phyloP scores from a whole-genome alignment of 208 protist genomes.

The Crithidia thermophila region DNA sequence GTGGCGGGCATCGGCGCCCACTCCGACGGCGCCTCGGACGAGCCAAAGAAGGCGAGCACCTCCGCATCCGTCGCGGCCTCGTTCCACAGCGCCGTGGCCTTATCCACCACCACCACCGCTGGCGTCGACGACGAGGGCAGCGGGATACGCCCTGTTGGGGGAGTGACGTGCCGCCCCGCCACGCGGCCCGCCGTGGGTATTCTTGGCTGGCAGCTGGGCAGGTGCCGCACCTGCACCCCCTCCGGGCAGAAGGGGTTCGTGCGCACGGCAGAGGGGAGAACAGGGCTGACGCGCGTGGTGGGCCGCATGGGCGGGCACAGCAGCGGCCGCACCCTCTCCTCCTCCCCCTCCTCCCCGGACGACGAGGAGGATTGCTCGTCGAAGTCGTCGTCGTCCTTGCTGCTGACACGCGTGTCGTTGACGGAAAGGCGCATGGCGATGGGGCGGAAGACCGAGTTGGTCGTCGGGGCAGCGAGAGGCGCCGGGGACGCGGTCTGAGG shows the following conservation, averaged over 20 bases:
- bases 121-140: not conserved
- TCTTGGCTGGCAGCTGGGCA: conserved; percentile 14
- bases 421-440: not conserved
- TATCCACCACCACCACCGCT: not conserved
- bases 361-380: not conserved
- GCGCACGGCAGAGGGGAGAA: not conserved
- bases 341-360: not conserved
- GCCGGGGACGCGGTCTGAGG: not conserved
- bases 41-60: conserved; percentile 29
- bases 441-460: conserved; percentile 7
- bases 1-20: not conserved
- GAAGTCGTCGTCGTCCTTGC: too few species aligned
- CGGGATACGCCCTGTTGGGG: not conserved
- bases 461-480: not conserved
- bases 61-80: conserved; percentile 22
- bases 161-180: not conserved
- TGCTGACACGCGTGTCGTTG: not conserved
- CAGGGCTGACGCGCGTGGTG: not conserved
- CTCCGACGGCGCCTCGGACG: not conserved
- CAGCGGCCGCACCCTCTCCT: conserved; percentile 8
- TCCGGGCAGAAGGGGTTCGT: conserved; percentile 31
- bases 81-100: conserved; percentile 11
- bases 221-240: conserved; percentile 14
- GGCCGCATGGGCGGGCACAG: conserved; percentile 12
- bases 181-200: not conserved